Conservation (phyloP, 148 eudicot genomes). For the Camellia sinensis region DNA sequence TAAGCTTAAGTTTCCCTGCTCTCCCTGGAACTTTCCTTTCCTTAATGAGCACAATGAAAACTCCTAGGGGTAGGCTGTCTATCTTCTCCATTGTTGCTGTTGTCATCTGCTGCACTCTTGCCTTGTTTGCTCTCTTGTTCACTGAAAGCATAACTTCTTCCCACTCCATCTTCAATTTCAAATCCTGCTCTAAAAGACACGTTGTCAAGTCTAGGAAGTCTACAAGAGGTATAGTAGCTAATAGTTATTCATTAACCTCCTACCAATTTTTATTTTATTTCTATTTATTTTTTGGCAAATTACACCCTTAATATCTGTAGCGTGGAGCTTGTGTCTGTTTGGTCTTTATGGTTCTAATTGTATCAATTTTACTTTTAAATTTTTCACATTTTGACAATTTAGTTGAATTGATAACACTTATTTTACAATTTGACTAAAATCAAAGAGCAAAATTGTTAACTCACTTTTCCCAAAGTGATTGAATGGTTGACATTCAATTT, state of each 20-base stretch:
- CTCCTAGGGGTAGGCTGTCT: constrained; percentile 39
- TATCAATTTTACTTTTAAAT: too few relatives aligned
- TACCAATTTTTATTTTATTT: too few relatives aligned
- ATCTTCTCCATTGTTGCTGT: constrained; percentile 36
- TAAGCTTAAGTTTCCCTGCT: not conserved
- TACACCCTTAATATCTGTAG: too few relatives aligned
- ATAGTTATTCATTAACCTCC: not conserved
- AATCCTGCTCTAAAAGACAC: constrained; percentile 43
- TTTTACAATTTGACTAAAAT: too few relatives aligned
- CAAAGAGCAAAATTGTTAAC: too few relatives aligned
- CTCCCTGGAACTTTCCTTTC: not conserved
- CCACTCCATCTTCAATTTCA: constrained; percentile 30
- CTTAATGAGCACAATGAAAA: constrained; percentile 26
- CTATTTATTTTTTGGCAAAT: too few relatives aligned
- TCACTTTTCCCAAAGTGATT: too few relatives aligned
- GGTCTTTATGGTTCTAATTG: too few relatives aligned
- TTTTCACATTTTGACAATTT: too few relatives aligned
- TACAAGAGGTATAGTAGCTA: not conserved
- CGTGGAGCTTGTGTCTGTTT: too few relatives aligned
- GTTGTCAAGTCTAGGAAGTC: constrained; percentile 18
- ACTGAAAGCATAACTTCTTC: constrained; percentile 58
- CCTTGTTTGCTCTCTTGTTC: constrained; percentile 56
- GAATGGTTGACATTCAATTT: too few relatives aligned
- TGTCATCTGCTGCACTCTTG: constrained; percentile 47
- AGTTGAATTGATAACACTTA: too few relatives aligned